Evolutionary conservation across 352 stramenopile genomes (phyloP).

Genomic region (Pythium inflatum): DNA sequence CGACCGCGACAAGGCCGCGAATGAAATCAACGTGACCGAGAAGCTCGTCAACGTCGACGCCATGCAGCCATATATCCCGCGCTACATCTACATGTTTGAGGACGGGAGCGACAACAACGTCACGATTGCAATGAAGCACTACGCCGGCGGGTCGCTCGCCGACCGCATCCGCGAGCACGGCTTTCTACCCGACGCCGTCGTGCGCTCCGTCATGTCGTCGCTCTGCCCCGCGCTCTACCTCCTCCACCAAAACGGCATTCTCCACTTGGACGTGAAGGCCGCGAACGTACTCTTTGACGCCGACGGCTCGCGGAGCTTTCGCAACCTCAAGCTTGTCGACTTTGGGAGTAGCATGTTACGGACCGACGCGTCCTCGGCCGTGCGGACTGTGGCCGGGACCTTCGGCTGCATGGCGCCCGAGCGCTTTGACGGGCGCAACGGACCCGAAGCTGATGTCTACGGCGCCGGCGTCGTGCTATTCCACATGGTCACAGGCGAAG

Average conservation of each 20-base stretch:
- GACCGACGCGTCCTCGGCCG: conserved; percentile 1
- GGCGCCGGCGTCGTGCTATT: conserved; percentile 63
- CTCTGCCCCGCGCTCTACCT: conserved; percentile 54
- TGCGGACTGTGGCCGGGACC: conserved; percentile 40
- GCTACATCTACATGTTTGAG: conserved; percentile 68
- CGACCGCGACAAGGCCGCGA: conserved; percentile 36
- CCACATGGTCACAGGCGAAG: conserved; percentile 59
- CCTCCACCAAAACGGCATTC: conserved; percentile 54
- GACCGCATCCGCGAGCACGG: conserved; percentile 49
- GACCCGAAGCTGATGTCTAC: conserved; percentile 64
- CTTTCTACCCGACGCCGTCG: conserved; percentile 38
- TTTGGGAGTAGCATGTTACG: conserved; percentile 56
- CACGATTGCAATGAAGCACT: conserved; percentile 73
- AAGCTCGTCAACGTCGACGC: conserved; percentile 40
- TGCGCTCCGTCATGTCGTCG: conserved; percentile 44
- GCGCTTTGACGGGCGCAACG: conserved; percentile 55
- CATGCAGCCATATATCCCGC: conserved; percentile 49
- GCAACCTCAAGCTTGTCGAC: conserved; percentile 69
- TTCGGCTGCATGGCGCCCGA: conserved; percentile 73
- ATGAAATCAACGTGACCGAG: conserved; percentile 53
- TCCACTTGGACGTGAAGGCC: conserved; percentile 71
- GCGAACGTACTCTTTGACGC: conserved; percentile 70
- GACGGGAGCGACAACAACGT: conserved; percentile 47
- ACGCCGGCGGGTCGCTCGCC: conserved; percentile 52
- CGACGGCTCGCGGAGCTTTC: conserved; percentile 37